phyloP scores from a whole-genome alignment of 2,329 filamentous ascomycete species.

The Gyromitra esculenta region DNA sequence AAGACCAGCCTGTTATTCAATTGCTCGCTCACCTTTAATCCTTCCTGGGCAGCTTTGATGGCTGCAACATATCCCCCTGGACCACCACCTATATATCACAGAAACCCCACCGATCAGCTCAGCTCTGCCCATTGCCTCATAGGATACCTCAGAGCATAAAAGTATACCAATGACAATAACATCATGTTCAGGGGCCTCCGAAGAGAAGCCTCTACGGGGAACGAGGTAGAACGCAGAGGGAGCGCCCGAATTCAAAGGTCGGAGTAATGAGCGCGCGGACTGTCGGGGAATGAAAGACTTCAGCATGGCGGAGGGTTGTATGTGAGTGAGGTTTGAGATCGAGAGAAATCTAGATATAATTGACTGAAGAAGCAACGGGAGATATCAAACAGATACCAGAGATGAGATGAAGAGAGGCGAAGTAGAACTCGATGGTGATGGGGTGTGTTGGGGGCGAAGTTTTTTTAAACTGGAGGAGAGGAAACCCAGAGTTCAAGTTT shows the following conservation, averaged over 20 bases:
- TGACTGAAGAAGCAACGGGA: conserved; percentile 23
- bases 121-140: conserved; percentile 21
- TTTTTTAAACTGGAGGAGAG: conserved; percentile 39
- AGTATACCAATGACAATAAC: conserved; percentile 82
- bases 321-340: conserved; percentile 1
- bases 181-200: conserved; percentile 82
- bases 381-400: conserved; percentile 30
- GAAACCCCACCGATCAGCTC: conserved; percentile 35
- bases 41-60: conserved; percentile 98
- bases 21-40: conserved; percentile 78
- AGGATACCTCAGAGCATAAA: background rate
- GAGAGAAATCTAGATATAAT: conserved; percentile 37
- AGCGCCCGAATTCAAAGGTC: conserved; percentile 47
- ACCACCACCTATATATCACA: conserved; percentile 71
- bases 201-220: conserved; percentile 52
- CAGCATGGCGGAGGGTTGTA: conserved; percentile 40
- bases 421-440: conserved; percentile 12
- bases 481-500: conserved; percentile 40
- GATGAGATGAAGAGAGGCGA: conserved; percentile 14
- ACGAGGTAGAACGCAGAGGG: conserved; percentile 53
- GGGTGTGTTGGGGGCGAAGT: conserved; percentile 4
- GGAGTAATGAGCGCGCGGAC: conserved; percentile 51
- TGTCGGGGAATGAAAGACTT: conserved; percentile 54
- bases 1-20: conserved; percentile 15
- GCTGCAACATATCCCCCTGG: conserved; percentile 98